Evolutionary conservation across 768 basidiomycete genomes (phyloP).

Genomic region (Rossbeevera mucosa): DNA sequence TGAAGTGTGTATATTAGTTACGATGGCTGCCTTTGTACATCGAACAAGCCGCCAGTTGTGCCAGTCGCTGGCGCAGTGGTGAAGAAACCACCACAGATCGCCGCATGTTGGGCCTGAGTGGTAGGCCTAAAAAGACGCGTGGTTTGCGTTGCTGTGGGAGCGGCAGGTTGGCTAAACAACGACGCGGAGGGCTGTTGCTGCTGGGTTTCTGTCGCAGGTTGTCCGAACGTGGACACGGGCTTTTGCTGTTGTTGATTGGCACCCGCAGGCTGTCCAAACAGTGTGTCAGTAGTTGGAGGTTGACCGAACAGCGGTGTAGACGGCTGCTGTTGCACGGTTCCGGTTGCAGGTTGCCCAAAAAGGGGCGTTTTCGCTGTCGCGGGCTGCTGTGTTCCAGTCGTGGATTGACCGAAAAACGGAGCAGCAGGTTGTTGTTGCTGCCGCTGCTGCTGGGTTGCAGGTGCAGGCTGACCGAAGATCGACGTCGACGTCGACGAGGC

Average conservation of each 20-base stretch:
- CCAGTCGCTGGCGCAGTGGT: slow-evolving; percentile 5
- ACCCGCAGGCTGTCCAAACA: slow-evolving; percentile 38
- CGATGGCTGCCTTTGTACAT: slow-evolving; percentile 32
- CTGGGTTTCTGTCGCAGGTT: slow-evolving; percentile 31
- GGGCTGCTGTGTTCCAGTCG: slow-evolving; percentile 30
- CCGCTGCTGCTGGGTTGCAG: slow-evolving; percentile 30
- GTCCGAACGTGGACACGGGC: slow-evolving; percentile 24
- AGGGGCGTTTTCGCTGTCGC: slow-evolving; percentile 19
- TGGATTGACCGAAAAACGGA: slow-evolving; percentile 20
- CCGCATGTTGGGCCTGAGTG: slow-evolving; percentile 18
- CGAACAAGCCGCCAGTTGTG: slow-evolving; percentile 18
- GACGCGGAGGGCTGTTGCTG: slow-evolving; percentile 28
- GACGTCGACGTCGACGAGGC: slow-evolving; percentile 11
- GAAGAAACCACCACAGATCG: slow-evolving; percentile 22
- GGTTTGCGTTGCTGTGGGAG: slow-evolving; percentile 11
- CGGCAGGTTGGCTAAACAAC: slow-evolving; percentile 36
- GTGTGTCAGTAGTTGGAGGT: slow-evolving; percentile 17
- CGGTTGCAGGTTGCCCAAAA: slow-evolving; percentile 29
- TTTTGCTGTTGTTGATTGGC: slow-evolving; percentile 25
- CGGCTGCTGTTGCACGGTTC: slow-evolving; percentile 25
- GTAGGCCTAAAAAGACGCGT: slow-evolving; percentile 18
- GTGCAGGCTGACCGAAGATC: slow-evolving; percentile 21
- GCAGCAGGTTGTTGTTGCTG: slow-evolving; percentile 26
- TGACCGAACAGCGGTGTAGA: slow-evolving; percentile 37
- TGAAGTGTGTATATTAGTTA: slow-evolving; percentile 9